Evolutionary conservation across 148 eudicot species (phyloP).

Genomic region (Nepenthes gracilis): DNA sequence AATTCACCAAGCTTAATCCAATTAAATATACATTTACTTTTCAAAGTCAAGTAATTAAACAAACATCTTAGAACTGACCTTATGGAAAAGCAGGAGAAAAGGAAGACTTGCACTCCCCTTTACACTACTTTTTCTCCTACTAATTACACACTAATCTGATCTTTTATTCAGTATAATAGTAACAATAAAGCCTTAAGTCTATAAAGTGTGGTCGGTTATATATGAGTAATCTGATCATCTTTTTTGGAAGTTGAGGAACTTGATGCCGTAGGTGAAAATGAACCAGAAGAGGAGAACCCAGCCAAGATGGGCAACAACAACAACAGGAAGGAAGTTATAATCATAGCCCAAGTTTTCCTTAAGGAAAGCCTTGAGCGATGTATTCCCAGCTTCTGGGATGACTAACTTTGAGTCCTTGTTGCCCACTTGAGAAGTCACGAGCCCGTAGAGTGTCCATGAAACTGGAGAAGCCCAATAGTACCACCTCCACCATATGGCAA

Average conservation of each 20-base stretch:
- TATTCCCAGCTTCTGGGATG: constrained; percentile 28
- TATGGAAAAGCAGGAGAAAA: too few species aligned
- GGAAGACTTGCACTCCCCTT: too few species aligned
- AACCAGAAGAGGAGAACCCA: constrained; percentile 40
- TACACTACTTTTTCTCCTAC: too few species aligned
- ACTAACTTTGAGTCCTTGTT: constrained; percentile 18
- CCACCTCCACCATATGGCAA: constrained; percentile 44
- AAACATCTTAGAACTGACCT: too few species aligned
- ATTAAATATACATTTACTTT: too few species aligned
- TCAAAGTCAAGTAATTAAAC: too few species aligned
- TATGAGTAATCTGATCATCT: constrained; percentile 16
- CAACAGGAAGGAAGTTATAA: constrained; percentile 36
- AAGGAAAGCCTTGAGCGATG: constrained; percentile 27
- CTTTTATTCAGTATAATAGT: too few species aligned
- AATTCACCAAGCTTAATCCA: too few species aligned
- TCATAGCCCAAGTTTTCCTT: constrained; percentile 34
- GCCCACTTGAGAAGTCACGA: constrained; percentile 59
- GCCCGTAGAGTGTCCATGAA: constrained; percentile 68
- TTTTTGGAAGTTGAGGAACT: constrained; percentile 51
- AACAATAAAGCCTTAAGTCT: too few species aligned
- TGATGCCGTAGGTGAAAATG: constrained; percentile 53
- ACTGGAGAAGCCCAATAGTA: constrained; percentile 68
- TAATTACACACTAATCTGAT: too few species aligned
- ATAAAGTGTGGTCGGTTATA: too few species aligned
- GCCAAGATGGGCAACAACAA: constrained; percentile 35